Conservation (phyloP, 768 basidiomycete genomes). For the Panellus pusillus region DNA sequence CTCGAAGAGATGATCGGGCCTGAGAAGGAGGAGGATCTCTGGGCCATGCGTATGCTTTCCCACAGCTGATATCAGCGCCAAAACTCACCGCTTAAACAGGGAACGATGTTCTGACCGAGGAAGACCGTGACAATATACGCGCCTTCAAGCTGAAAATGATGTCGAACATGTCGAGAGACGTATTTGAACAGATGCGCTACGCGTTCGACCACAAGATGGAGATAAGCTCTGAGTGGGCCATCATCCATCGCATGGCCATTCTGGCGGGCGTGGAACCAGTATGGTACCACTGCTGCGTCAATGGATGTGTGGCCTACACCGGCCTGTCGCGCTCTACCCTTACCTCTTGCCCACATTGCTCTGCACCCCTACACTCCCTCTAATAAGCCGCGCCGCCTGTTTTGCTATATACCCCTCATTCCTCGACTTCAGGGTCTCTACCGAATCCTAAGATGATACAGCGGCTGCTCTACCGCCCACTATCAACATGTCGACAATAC, state of each 20-base stretch:
- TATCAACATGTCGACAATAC: slow-evolving; percentile 9
- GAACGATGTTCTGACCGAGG: slow-evolving; percentile 19
- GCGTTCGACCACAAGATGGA: slow-evolving; percentile 26
- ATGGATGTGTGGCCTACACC: slow-evolving; percentile 35
- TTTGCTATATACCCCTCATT: slow-evolving; percentile 30
- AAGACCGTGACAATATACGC: slow-evolving; percentile 30
- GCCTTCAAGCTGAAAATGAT: slow-evolving; percentile 27
- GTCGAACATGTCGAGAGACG: slow-evolving; percentile 24
- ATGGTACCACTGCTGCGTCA: slow-evolving; percentile 34
- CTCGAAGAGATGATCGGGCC: too few relatives aligned
- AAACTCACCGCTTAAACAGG: too few relatives aligned
- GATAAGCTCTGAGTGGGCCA: slow-evolving; percentile 28
- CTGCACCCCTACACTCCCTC: slow-evolving; percentile 15
- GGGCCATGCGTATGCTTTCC: too few relatives aligned
- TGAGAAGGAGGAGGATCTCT: too few relatives aligned
- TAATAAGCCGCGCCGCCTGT: slow-evolving; percentile 23
- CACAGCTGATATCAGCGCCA: too few relatives aligned
- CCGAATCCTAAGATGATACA: slow-evolving; percentile 7
- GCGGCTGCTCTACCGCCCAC: slow-evolving; percentile 20
- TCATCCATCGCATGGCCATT: slow-evolving; percentile 24
- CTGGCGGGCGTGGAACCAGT: slow-evolving; percentile 27
- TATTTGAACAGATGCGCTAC: slow-evolving; percentile 29
- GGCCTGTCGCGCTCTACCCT: too few relatives aligned
- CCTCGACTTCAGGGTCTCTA: slow-evolving; percentile 28
- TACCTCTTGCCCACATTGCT: too few relatives aligned